phyloP scores from a whole-genome alignment of 1,139 yeast species.

The Taphrina flavorubra region DNA sequence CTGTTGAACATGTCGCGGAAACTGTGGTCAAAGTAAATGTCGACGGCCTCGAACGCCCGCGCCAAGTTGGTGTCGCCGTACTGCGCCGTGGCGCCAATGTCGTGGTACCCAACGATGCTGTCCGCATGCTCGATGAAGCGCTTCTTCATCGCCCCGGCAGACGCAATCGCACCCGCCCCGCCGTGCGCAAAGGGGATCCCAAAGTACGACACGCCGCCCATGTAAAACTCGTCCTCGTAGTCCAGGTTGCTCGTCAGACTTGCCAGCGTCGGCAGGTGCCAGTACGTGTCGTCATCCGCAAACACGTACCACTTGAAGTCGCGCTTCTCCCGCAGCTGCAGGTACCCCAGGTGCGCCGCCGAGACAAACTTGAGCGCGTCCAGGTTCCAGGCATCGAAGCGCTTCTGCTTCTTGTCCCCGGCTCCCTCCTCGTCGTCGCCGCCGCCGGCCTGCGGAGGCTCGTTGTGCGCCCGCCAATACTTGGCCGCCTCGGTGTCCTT shows the following conservation, averaged over 20 bases:
- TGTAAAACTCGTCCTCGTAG: constrained; percentile 48
- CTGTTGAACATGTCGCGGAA: constrained; percentile 26
- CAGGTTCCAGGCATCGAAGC: constrained; percentile 29
- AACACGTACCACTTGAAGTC: constrained; percentile 52
- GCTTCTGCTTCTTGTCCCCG: constrained; percentile 2
- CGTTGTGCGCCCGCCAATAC: constrained; percentile 15
- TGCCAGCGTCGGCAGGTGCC: constrained; percentile 50
- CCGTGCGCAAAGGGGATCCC: constrained; percentile 52
- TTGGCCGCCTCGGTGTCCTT: constrained; percentile 23
- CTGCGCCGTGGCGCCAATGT: constrained; percentile 48
- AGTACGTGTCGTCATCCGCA: constrained; percentile 53
- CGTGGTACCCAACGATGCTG: constrained; percentile 47
- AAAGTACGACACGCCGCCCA: constrained; percentile 49
- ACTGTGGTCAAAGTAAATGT: constrained; percentile 40
- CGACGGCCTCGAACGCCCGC: constrained; percentile 45
- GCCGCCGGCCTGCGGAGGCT: background rate
- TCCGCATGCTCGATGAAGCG: constrained; percentile 48
- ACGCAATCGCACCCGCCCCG: constrained; percentile 53
- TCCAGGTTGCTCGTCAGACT: constrained; percentile 48
- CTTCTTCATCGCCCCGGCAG: constrained; percentile 50
- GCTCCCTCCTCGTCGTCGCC: background rate
- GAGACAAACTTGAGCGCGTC: constrained; percentile 31
- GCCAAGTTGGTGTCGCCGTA: constrained; percentile 54
- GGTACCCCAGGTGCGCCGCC: constrained; percentile 32
- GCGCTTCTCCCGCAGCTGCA: constrained; percentile 20